These are phyloP conservation scores for Mesembryanthemum crystallinum DNA, from an alignment of 148 eudicot genomes.

Conservation along the genomic window DNA sequence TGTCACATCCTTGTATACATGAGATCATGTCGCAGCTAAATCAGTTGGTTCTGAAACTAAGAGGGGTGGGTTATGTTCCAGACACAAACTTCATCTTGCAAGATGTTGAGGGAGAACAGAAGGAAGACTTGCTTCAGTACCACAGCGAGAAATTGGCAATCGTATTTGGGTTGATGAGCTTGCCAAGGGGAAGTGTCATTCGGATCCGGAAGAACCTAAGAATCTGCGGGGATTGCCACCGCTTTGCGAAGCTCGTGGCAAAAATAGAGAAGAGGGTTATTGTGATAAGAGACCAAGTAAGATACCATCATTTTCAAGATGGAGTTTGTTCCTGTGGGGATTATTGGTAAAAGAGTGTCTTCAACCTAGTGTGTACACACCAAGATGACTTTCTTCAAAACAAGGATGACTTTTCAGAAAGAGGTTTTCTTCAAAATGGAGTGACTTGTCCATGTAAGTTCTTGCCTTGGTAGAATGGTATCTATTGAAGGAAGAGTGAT, in stretches of 20 bases:
- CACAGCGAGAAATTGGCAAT: constrained; percentile 53
- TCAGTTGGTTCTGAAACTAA: constrained; percentile 30
- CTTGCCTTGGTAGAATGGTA: constrained; percentile 33
- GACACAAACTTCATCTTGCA: constrained; percentile 44
- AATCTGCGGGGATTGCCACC: constrained; percentile 51
- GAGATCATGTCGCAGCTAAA: constrained; percentile 33
- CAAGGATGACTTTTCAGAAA: too few species aligned
- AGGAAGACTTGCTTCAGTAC: constrained; percentile 45
- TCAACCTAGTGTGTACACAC: too few species aligned
- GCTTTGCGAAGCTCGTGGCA: constrained; percentile 42
- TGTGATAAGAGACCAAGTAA: constrained; percentile 43
- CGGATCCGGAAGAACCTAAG: constrained; percentile 45
- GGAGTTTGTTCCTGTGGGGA: constrained; percentile 46
- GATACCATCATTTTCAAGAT: constrained; percentile 47
- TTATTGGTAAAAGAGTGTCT: constrained; percentile 36
- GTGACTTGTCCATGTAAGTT: too few species aligned
- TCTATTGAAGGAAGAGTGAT: background rate
- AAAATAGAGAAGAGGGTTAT: constrained; percentile 33
- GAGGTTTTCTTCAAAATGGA: too few species aligned
- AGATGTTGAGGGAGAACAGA: constrained; percentile 49
- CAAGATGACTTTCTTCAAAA: too few species aligned
- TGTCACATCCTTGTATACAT: constrained; percentile 38
- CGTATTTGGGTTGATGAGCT: constrained; percentile 37
- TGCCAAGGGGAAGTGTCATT: constrained; percentile 31
- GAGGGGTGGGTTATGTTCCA: constrained; percentile 43